These are phyloP conservation scores for Nemania abortiva DNA, from an alignment of 2,329 filamentous ascomycete species.

Conservation along the genomic window DNA sequence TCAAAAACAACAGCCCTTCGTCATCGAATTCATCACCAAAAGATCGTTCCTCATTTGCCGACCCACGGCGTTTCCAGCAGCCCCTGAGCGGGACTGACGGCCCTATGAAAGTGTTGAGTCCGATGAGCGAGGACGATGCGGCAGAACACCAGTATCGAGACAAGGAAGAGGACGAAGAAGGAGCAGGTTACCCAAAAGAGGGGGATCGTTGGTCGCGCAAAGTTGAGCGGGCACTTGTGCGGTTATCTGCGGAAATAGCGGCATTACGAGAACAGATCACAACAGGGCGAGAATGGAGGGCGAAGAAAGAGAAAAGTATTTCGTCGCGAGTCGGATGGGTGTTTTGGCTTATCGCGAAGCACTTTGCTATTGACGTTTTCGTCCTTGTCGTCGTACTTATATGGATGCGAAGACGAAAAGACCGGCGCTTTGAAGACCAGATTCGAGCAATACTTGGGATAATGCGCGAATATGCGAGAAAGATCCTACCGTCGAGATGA, in stretches of 20 bases:
- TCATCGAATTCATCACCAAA: slow-evolving; percentile 70
- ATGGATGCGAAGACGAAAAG: slow-evolving; percentile 79
- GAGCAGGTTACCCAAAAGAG: slow-evolving; percentile 56
- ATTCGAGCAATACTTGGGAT: slow-evolving; percentile 72
- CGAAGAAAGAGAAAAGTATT: slow-evolving; percentile 72
- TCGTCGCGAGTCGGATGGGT: slow-evolving; percentile 79
- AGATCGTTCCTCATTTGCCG: slow-evolving; percentile 52
- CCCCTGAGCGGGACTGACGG: slow-evolving; percentile 63
- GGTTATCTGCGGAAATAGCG: slow-evolving; percentile 91
- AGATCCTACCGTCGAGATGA: slow-evolving; percentile 69
- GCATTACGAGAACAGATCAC: slow-evolving; percentile 92
- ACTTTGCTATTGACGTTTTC: slow-evolving; percentile 78
- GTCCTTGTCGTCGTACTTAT: slow-evolving; percentile 74
- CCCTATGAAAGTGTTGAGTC: slow-evolving; percentile 79
- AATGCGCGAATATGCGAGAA: slow-evolving; percentile 69
- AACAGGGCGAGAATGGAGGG: slow-evolving; percentile 76
- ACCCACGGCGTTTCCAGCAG: slow-evolving; percentile 60
- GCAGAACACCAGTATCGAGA: slow-evolving; percentile 68
- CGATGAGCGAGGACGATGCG: slow-evolving; percentile 86
- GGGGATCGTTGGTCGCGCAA: slow-evolving; percentile 79
- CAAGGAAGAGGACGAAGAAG: slow-evolving; percentile 58
- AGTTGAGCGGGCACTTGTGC: slow-evolving; percentile 86
- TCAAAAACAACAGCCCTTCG: slow-evolving; percentile 84
- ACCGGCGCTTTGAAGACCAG: slow-evolving; percentile 79
- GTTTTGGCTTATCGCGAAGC: slow-evolving; percentile 76